These are phyloP conservation scores for Fusarium sp. DNA, from an alignment of 2,329 filamentous ascomycete genomes.

Conservation along the genomic window DNA sequence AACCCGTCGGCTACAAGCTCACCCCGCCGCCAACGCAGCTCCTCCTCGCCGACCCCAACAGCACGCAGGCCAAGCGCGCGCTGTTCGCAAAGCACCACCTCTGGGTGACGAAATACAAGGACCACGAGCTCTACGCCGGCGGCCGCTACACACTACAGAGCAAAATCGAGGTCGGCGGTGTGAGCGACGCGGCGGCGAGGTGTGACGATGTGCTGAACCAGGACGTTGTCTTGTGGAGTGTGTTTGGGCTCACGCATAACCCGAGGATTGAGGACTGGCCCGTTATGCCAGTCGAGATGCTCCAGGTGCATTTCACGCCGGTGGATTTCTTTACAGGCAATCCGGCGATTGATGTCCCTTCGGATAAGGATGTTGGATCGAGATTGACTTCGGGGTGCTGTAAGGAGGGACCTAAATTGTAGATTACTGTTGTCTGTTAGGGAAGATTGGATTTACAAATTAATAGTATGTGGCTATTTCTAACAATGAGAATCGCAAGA, in stretches of 20 bases:
- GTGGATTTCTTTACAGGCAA: conserved; percentile 18
- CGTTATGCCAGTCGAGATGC: conserved; percentile 22
- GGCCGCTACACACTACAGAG: conserved; percentile 56
- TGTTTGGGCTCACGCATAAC: conserved; percentile 21
- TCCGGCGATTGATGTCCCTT: conserved; percentile 20
- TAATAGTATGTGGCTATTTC: too few species aligned
- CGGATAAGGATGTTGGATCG: conserved; percentile 20
- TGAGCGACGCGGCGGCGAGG: conserved; percentile 16
- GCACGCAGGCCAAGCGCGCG: conserved; percentile 57
- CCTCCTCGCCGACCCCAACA: conserved; percentile 57
- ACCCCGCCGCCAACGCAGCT: conserved; percentile 56
- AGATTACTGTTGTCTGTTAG: neutral
- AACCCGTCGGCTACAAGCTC: conserved; percentile 64
- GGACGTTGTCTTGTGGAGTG: conserved; percentile 26
- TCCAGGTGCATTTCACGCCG: conserved; percentile 18
- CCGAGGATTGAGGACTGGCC: conserved; percentile 21
- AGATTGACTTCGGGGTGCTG: conserved; percentile 16
- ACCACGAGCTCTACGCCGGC: conserved; percentile 60
- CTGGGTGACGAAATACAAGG: conserved; percentile 62
- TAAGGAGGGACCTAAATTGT: conserved; percentile 14
- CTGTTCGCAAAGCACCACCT: conserved; percentile 60
- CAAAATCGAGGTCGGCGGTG: conserved; percentile 16
- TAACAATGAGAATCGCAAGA: too few species aligned
- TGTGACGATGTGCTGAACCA: conserved; percentile 23
- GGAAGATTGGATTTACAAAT: neutral